A percentile compares a stretch with the other conserved stretches of the same genome.
Evolutionary conservation across 441 rosid species (phyloP).

Genomic region (Dalechampia spathulata): DNA sequence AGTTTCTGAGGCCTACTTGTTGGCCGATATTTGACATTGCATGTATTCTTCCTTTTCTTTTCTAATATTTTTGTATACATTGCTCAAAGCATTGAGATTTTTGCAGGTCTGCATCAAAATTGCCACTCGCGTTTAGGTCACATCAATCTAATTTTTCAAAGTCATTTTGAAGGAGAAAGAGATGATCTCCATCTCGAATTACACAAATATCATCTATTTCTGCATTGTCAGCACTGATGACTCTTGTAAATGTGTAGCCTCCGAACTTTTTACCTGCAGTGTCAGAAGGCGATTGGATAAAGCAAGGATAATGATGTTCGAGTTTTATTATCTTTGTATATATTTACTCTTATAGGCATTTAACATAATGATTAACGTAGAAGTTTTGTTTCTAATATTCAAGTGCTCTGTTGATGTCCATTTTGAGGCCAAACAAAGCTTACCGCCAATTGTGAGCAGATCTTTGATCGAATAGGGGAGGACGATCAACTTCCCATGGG

Average conservation of each 20-base stretch:
- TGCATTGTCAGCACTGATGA: constrained; percentile 61
- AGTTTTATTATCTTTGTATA: constrained; percentile 12
- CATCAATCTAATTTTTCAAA: constrained; percentile 19
- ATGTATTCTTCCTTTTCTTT: constrained; percentile 11
- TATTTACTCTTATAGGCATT: neutral
- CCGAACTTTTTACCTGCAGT: constrained; percentile 85
- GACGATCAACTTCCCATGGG: constrained; percentile 49
- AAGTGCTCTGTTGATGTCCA: constrained; percentile 15
- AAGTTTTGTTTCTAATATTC: constrained; percentile 2
- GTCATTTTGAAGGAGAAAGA: constrained; percentile 53
- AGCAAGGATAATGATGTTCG: constrained; percentile 17
- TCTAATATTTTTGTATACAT: constrained; percentile 19
- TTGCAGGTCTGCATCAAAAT: constrained; percentile 10
- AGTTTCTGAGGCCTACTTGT: constrained; percentile 13
- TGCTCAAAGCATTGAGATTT: constrained; percentile 22
- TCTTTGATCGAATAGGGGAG: constrained; percentile 77
- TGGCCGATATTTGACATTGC: constrained; percentile 11
- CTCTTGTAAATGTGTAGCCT: constrained; percentile 45
- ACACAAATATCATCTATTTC: constrained; percentile 76
- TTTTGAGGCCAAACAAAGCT: constrained; percentile 27
- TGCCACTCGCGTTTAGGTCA: constrained; percentile 19
- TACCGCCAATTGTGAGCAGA: constrained; percentile 78
- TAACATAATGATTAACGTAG: neutral
- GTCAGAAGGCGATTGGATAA: constrained; percentile 26
- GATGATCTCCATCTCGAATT: constrained; percentile 93